These are phyloP conservation scores for Boletus vermiculosoides DNA, from an alignment of 768 basidiomycete genomes.

Conservation along the genomic window DNA sequence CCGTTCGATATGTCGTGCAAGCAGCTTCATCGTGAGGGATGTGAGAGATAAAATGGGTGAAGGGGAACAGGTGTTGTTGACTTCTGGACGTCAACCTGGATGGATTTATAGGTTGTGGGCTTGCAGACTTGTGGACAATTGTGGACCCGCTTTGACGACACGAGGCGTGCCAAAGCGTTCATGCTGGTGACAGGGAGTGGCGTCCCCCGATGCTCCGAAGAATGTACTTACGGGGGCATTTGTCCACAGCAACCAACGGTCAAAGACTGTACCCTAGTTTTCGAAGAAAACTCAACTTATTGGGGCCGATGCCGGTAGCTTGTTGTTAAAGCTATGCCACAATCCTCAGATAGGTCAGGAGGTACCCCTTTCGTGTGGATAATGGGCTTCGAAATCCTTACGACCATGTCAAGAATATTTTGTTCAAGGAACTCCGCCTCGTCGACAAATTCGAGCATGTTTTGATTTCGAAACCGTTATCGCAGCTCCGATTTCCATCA, in stretches of 20 bases:
- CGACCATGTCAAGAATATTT: background rate
- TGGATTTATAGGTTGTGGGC: constrained; percentile 19
- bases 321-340: background rate
- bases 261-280: background rate
- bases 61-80: background rate
- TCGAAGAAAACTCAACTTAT: background rate
- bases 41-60: background rate
- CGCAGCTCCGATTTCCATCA: background rate
- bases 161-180: constrained; percentile 26
- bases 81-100: background rate
- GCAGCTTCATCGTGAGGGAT: constrained; percentile 7
- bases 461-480: background rate
- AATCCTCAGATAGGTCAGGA: background rate
- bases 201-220: constrained; percentile 4
- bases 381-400: background rate
- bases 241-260: background rate
- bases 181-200: constrained; percentile 12
- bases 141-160: constrained; percentile 26
- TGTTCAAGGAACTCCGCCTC: background rate
- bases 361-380: background rate
- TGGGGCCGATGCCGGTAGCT: background rate
- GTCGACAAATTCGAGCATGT: background rate
- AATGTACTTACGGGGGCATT: background rate
- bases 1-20: background rate
- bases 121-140: constrained; percentile 27